A percentile compares a stretch with the other conserved stretches of the same genome.
Evolutionary conservation across 768 basidiomycete species (phyloP).

Genomic region (Cytidiella melzeri): DNA sequence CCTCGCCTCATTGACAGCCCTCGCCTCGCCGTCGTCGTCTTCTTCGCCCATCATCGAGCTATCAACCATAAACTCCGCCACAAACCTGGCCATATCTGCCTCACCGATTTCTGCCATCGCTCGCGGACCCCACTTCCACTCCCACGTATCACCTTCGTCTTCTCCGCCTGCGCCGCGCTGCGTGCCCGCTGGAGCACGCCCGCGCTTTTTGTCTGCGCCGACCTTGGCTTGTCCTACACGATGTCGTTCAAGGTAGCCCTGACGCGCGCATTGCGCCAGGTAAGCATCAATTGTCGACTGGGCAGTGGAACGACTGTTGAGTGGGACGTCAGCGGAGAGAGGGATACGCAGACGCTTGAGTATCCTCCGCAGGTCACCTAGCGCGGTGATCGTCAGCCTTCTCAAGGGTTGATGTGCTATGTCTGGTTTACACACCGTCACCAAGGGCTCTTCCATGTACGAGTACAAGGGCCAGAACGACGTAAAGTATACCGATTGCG

Average conservation of each 20-base stretch:
- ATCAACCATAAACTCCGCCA: conserved; percentile 72
- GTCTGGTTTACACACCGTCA: conserved; percentile 53
- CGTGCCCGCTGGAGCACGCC: conserved; percentile 39
- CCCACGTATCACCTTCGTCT: conserved; percentile 39
- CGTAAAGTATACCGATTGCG: conserved; percentile 67
- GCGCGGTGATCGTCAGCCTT: neutral
- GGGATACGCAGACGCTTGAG: conserved; percentile 67
- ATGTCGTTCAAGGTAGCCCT: conserved; percentile 73
- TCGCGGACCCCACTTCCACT: conserved; percentile 86
- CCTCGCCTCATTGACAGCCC: too few relatives aligned
- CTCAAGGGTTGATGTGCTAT: too few relatives aligned
- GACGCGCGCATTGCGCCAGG: conserved; percentile 56
- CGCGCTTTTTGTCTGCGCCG: conserved; percentile 42
- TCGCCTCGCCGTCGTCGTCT: conserved; percentile 16
- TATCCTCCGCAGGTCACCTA: conserved; percentile 68
- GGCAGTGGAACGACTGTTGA: conserved; percentile 44
- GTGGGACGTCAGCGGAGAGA: conserved; percentile 40
- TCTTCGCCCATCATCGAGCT: conserved; percentile 14
- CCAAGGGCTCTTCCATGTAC: conserved; percentile 67
- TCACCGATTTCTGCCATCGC: conserved; percentile 84
- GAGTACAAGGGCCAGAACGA: conserved; percentile 80
- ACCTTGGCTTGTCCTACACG: conserved; percentile 41
- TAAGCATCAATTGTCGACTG: conserved; percentile 58
- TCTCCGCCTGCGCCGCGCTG: conserved; percentile 28
- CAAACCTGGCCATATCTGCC: conserved; percentile 61